Conservation (phyloP, 441 rosid genomes). For the Populus tomentosa region DNA sequence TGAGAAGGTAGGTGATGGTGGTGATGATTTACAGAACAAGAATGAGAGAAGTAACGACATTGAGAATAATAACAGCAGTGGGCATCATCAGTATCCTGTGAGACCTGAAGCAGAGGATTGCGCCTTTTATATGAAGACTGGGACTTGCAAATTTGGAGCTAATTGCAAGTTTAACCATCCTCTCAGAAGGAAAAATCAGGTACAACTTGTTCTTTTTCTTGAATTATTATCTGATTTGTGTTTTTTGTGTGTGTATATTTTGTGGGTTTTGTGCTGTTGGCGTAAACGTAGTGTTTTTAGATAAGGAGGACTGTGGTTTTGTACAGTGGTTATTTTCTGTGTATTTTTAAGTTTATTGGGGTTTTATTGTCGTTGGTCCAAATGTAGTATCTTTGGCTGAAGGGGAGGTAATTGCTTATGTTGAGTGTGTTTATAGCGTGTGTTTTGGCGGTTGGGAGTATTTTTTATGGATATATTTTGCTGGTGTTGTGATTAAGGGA, state of each 20-base stretch:
- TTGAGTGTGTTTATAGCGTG: neutral
- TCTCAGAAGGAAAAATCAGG: slow-evolving; percentile 45
- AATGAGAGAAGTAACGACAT: slow-evolving; percentile 22
- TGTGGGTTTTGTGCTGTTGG: neutral
- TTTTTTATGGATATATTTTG: neutral
- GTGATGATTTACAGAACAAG: slow-evolving; percentile 18
- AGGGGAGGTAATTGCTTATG: neutral
- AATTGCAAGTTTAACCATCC: slow-evolving; percentile 92
- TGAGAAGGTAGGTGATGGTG: slow-evolving; percentile 17
- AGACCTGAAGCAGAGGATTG: slow-evolving; percentile 88
- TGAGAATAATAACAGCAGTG: slow-evolving; percentile 4
- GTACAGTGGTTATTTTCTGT: neutral
- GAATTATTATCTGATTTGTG: neutral
- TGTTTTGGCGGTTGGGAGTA: neutral
- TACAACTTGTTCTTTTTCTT: slow-evolving; percentile 11
- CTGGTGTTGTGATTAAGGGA: neutral
- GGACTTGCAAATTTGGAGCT: slow-evolving; percentile 73
- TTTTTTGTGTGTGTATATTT: neutral
- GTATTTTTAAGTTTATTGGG: neutral
- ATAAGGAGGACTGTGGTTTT: neutral
- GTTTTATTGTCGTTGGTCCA: neutral
- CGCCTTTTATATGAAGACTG: slow-evolving; percentile 66
- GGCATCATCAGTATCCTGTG: slow-evolving; percentile 42
- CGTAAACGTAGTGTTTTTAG: neutral
- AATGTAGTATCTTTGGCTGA: neutral